Evolutionary conservation across 2,329 filamentous ascomycete genomes (phyloP), one percentile per base, ranked within the genome.

Genomic region (Colletotrichum tanaceti): DNA sequence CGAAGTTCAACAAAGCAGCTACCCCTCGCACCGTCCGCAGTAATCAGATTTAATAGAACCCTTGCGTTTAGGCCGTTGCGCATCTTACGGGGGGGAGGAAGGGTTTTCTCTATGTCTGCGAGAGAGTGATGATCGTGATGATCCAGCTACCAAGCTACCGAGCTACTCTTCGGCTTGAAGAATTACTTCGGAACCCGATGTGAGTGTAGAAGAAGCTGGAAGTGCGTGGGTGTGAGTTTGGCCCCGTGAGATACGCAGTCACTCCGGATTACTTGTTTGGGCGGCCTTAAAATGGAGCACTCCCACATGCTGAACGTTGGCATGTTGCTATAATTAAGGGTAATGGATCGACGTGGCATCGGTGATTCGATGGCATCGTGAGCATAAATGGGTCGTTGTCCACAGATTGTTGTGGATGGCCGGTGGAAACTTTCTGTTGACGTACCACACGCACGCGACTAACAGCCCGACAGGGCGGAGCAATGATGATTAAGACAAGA

Each of bases 321-420:
- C 64, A 52, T 53, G 38, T 46, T 67, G 38, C 64, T 57, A 66
- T 62, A 67, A 49, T 58, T 63, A 43, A 68, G 53, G 20, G 58
- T 53, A 52, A 41, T 14, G 28, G 59, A 68, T 68, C 59, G 53
- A 58, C 53, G 32, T 58, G 16, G 43, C 58, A 53, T 54, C 59
- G 52, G 47, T 35, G 32, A 47, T 58, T 58, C 60, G 46, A 49
- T 62, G 32, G 46, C 46, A 24, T 13, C 24, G 28, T 39, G 43
- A 16, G 20, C 22, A 63, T 43, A 63, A 52, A 38, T 13, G 38
- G 24, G 24, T 18, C 39, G 4, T 32, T 44, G 20, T 38, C 24
- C 11, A 28, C n/a, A 9, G 32, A 10, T 6, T 18, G 10, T 38
- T 22, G 46, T 41, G 44, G 44, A 43, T 46, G 24, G 16, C 39